Base-by-base conservation (phyloP, 129 eudicot genomes). In the Scalesia atractyloides region DNA sequence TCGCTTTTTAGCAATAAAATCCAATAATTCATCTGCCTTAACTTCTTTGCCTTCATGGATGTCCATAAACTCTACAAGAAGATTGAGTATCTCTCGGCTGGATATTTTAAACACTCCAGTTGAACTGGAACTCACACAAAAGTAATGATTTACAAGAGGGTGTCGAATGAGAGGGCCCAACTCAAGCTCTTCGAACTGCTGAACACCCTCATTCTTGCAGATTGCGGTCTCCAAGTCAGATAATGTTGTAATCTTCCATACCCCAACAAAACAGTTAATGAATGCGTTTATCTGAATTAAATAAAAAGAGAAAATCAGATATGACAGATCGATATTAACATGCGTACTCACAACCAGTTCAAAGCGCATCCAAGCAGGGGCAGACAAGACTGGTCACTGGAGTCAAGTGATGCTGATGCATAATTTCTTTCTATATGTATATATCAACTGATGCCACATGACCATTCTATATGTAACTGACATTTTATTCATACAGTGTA, bases 201-300 rank as follows among this genome's bases (percentile, higher is more conserved):
- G 80, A 71, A 90, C 82, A 9, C 97, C 91, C 78, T 90, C 97
- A 30, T 74, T 90, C 72, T 87, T 81, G 80, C 97, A 90, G 9
- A 90, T 80, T 75, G 91, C 94, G 22, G 66, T 52, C 81, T 87
- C 89, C 82, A 90, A 74, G 75, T 90, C 97, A 70, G 53, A 82
- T 84, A 87, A 75, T 14, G 97, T 78, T 26, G 94, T 87, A 49
- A 90, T 83, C 77, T 75, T 90, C 79, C 86, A 85, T 75, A 82
- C 94, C 66, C 80, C 91, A 58, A 90, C 94, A 83, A 83, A 87
- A 76, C 97, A 90, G 75, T 87, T 89, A 61, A 90, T 87, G 73
- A 90, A 87, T 47, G 94, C 78, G 77, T 87, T 90, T 24, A 90
- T 73, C 97, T 90, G 68, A 76, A 70, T 26, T 36, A 49, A 8